phyloP scores from a whole-genome alignment of 2,329 filamentous ascomycete genomes.

The Colletotrichum sp. region DNA sequence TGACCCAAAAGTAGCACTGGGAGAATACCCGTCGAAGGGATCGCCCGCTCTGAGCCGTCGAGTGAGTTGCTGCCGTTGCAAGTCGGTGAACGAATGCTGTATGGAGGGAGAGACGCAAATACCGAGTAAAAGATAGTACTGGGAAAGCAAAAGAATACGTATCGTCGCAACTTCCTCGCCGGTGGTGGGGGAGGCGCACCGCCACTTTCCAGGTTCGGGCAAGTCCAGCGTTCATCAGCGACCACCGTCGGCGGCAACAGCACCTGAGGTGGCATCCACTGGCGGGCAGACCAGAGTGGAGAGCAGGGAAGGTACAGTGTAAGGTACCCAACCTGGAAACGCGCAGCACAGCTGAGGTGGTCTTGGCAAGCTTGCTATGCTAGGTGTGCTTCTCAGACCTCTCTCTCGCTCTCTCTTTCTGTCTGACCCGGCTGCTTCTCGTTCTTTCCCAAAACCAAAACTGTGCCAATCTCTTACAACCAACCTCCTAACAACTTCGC shows the following conservation, averaged over 20 bases:
- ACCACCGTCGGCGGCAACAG: not conserved
- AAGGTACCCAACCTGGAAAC: not conserved
- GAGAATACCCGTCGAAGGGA: not conserved
- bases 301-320: not conserved
- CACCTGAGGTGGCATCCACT: not conserved
- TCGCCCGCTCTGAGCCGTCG: not conserved
- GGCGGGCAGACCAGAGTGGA: not conserved
- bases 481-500: not conserved
- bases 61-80: not conserved
- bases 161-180: not conserved
- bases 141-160: too few relatives aligned
- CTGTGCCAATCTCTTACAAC: conserved; percentile 1
- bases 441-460: not conserved
- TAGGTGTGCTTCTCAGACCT: not conserved
- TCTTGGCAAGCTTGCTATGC: not conserved
- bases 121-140: too few relatives aligned
- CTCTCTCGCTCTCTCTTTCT: not conserved
- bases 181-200: not conserved
- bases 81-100: not conserved
- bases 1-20: not conserved
- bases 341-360: not conserved
- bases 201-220: conserved; percentile 3
- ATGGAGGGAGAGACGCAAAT: too few relatives aligned
- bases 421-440: not conserved
- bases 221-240: not conserved